Evolutionary conservation across 2,329 filamentous ascomycete species (phyloP), one percentile per base, ranked within the genome.

Genomic region (Paecilomyces variotii): DNA sequence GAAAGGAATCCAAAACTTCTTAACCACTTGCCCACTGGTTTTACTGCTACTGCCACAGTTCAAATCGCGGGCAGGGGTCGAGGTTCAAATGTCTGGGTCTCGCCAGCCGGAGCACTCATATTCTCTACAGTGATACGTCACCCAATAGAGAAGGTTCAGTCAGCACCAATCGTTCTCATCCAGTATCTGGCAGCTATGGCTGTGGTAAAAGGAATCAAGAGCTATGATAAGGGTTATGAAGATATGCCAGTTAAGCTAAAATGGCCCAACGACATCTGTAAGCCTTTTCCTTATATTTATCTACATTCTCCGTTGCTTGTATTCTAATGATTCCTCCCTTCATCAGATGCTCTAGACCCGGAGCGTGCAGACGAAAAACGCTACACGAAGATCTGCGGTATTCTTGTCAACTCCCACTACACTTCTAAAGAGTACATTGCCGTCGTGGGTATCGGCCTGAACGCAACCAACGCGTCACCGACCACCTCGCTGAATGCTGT

Each of bases 181-280:
- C 94, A 97, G 73, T 99, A 99, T 70, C 82, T 99, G 12, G 87
- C 91, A 0, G 92, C 91, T 0, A 84, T 99, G 53, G 92, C 94
- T 49, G 88, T 93, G 50, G 88, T 95, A 2, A 84, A 90, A 61
- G 93, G 90, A 0, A 87, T 97, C 62, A 87, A 89, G 62, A 82
- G 80, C 27, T 97, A 97, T 69, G 91, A 87, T 54, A 74, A 75
- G 2, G 90, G 87, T 6, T 97, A 95, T 72, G 80, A 84, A 4
- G 79, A 84, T 0, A 73, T 97, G 3, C 89, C 90, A 0, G 82
- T 99, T 49, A 91, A 89, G 70, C 77, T 99, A 32, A 99, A 99
- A 74, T 99, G 94, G 94, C 94, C 94, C 10, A 99, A 99, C 68
- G 94, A 99, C 70, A 90, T 99, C 57, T 93, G 85, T 87, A 74